Conservation (phyloP, 2,329 filamentous ascomycete genomes). For the Didymella lethalis region DNA sequence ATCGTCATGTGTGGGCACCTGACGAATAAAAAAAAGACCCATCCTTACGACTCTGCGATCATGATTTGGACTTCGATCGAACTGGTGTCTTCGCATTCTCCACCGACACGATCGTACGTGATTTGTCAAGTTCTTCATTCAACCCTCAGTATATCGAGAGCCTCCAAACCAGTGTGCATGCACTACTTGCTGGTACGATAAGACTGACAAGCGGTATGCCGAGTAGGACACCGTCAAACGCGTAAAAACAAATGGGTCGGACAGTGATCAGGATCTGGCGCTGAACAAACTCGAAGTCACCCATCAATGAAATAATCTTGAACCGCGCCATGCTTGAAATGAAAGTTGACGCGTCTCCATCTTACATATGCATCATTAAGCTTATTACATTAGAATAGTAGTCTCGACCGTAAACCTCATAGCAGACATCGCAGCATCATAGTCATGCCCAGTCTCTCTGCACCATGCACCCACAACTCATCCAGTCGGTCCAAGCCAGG, state of each 20-base stretch:
- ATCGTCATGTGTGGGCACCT: constrained; percentile 15
- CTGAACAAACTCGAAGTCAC: background rate
- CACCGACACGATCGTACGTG: background rate
- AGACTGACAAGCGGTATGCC: background rate
- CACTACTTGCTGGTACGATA: background rate
- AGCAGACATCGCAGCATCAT: constrained; percentile 13
- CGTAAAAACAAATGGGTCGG: background rate
- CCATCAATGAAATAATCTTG: background rate
- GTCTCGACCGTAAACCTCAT: constrained; percentile 13
- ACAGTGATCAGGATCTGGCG: background rate
- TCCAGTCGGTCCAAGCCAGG: too few relatives aligned
- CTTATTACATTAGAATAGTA: constrained; percentile 20
- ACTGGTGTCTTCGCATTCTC: background rate
- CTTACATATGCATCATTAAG: background rate
- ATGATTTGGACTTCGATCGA: background rate
- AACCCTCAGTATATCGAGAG: background rate
- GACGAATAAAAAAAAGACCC: constrained; percentile 17
- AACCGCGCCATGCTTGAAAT: background rate
- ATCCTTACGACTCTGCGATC: background rate
- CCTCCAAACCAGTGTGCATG: background rate
- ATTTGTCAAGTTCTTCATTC: background rate
- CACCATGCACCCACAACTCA: background rate
- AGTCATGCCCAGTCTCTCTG: background rate
- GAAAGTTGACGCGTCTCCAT: background rate
- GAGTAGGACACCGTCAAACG: background rate